Evolutionary conservation across 1,284 basidiomycete genomes (phyloP).

Genomic region (Ceratobasidium papillatum): DNA sequence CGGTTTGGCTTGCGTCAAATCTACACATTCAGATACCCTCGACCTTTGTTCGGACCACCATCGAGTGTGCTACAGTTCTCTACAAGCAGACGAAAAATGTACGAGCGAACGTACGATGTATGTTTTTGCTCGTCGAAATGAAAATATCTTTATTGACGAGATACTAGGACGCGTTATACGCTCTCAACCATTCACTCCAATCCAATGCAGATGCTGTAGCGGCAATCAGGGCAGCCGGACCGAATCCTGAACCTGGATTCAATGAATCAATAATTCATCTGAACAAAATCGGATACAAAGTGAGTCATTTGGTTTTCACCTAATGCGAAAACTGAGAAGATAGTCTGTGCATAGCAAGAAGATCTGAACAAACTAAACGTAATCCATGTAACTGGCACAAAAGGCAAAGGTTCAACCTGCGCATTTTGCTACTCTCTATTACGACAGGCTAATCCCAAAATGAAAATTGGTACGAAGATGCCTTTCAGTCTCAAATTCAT

Average conservation of each 20-base stretch:
- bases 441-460: conserved; percentile 67
- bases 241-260: conserved; percentile 74
- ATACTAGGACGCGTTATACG: conserved; percentile 76
- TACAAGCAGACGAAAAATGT: conserved; percentile 9
- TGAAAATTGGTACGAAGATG: conserved; percentile 69
- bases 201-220: conserved; percentile 93
- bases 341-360: conserved; percentile 62
- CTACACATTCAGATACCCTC: background rate
- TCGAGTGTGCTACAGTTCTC: background rate
- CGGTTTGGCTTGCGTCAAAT: conserved; percentile 17
- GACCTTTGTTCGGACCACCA: background rate
- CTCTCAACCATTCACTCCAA: conserved; percentile 87
- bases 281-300: conserved; percentile 84
- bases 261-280: conserved; percentile 94
- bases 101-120: conserved; percentile 38
- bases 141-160: background rate
- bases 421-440: conserved; percentile 88
- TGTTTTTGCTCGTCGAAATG: background rate
- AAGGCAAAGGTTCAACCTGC: conserved; percentile 97
- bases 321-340: conserved; percentile 9
- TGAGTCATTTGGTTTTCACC: conserved; percentile 53
- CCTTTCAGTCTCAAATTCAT: background rate
- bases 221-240: conserved; percentile 79
- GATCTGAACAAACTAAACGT: conserved; percentile 92
- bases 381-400: conserved; percentile 97